Conservation (phyloP, 2,329 filamentous ascomycete species). For the Neofusicoccum ribis region DNA sequence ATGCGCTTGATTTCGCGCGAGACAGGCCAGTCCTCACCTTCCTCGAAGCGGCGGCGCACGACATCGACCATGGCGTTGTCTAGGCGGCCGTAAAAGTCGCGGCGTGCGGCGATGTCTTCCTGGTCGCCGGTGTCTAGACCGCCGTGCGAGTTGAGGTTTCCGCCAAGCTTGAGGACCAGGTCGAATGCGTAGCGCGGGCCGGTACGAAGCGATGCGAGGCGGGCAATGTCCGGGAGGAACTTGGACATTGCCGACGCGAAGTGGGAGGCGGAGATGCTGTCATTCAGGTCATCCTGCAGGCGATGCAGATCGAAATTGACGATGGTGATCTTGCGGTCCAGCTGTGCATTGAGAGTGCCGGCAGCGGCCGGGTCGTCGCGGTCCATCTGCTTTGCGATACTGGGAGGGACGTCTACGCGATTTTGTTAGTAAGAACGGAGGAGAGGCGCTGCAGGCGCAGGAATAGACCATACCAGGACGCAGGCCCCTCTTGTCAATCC, state of each 20-base stretch:
- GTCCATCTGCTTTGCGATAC: constrained; percentile 56
- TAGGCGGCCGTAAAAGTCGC: constrained; percentile 51
- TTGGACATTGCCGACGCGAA: constrained; percentile 57
- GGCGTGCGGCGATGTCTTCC: constrained; percentile 49
- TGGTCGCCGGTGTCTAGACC: constrained; percentile 51
- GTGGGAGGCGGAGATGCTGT: constrained; percentile 53
- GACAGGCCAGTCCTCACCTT: constrained; percentile 54
- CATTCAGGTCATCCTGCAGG: constrained; percentile 57
- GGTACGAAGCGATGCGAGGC: constrained; percentile 49
- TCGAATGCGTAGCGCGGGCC: constrained; percentile 55
- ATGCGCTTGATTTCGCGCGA: constrained; percentile 56
- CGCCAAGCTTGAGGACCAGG: constrained; percentile 56
- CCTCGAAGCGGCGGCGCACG: constrained; percentile 51
- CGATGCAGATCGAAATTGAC: constrained; percentile 59
- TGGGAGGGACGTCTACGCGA: constrained; percentile 50
- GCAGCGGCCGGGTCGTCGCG: constrained; percentile 50
- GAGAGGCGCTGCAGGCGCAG: neutral
- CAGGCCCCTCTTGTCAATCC: constrained; percentile 57
- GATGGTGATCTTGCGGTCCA: constrained; percentile 59
- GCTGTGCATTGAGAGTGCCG: constrained; percentile 55
- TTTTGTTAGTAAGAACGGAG: constrained; percentile 21
- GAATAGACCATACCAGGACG: constrained; percentile 47
- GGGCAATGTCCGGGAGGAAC: constrained; percentile 55
- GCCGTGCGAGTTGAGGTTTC: constrained; percentile 57
- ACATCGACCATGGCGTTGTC: constrained; percentile 55